Conservation (phyloP, 129 eudicot species). For the Arctium lappa region DNA sequence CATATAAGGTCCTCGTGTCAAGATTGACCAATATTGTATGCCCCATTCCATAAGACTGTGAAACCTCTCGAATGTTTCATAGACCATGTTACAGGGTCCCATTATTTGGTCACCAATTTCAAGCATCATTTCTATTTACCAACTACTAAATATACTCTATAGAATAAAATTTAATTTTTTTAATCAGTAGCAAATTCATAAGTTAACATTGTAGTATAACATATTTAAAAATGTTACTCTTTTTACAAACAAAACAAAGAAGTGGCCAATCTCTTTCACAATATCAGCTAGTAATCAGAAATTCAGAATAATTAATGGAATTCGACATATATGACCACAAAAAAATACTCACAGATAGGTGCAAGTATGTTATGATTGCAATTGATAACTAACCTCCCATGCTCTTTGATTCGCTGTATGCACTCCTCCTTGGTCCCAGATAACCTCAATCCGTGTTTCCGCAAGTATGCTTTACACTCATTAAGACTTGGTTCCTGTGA, state of each 20-base stretch:
- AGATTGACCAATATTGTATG: not conserved
- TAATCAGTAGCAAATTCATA: not conserved
- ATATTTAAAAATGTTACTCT: not conserved
- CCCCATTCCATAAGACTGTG: not conserved
- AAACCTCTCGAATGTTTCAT: not conserved
- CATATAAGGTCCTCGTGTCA: not conserved
- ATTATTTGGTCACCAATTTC: not conserved
- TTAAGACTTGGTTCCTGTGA: constrained; percentile 37
- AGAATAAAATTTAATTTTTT: not conserved
- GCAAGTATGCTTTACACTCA: constrained; percentile 63
- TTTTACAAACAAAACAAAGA: not conserved
- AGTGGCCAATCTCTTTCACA: not conserved
- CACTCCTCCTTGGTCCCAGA: constrained; percentile 76
- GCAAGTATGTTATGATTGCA: constrained; percentile 3
- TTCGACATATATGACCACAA: not conserved
- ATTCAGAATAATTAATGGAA: not conserved
- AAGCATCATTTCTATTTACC: not conserved
- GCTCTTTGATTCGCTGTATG: constrained; percentile 63
- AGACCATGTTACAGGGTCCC: not conserved
- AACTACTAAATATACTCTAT: not conserved
- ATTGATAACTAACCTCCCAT: constrained; percentile 56
- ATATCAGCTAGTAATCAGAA: not conserved
- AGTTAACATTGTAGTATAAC: not conserved
- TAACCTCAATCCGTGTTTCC: constrained; percentile 60
- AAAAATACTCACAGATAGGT: not conserved